Percentiles rank a stretch among this genome's conserved stretches.
phyloP scores from a whole-genome alignment of 345 rosid species.

The Rhizophora mangle region DNA sequence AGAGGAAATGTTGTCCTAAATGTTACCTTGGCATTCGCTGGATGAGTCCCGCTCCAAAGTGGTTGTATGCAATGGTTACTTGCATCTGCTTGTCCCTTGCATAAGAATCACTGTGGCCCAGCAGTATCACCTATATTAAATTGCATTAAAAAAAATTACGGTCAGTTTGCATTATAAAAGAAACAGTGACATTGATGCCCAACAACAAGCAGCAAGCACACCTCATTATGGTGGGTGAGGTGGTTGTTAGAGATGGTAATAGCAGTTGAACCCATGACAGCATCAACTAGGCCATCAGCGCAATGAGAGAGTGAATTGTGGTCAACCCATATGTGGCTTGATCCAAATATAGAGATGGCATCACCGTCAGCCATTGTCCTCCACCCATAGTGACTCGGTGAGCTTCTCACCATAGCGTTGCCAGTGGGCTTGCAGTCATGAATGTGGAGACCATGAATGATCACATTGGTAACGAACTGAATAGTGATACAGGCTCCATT shows the following conservation, averaged over 20 bases:
- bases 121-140: constrained; percentile 64
- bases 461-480: constrained; percentile 77
- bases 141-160: not conserved
- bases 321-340: constrained; percentile 89
- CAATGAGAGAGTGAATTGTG: constrained; percentile 91
- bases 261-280: constrained; percentile 93
- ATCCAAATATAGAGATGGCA: constrained; percentile 76
- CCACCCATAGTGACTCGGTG: constrained; percentile 81
- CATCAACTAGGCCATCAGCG: constrained; percentile 95
- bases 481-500: constrained; percentile 88
- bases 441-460: constrained; percentile 85
- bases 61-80: constrained; percentile 94
- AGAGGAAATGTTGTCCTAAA: constrained; percentile 1
- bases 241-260: constrained; percentile 88
- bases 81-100: constrained; percentile 85
- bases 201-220: constrained; percentile 13
- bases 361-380: constrained; percentile 95
- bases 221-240: constrained; percentile 93
- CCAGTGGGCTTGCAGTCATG: constrained; percentile 96
- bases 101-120: constrained; percentile 90
- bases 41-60: constrained; percentile 84
- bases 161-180: constrained; percentile 5
- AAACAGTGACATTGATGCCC: not conserved
- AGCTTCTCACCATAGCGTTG: constrained; percentile 87
- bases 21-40: constrained; percentile 95